Conservation (phyloP, 1,284 basidiomycete genomes). For the Chalciporus sp. region DNA sequence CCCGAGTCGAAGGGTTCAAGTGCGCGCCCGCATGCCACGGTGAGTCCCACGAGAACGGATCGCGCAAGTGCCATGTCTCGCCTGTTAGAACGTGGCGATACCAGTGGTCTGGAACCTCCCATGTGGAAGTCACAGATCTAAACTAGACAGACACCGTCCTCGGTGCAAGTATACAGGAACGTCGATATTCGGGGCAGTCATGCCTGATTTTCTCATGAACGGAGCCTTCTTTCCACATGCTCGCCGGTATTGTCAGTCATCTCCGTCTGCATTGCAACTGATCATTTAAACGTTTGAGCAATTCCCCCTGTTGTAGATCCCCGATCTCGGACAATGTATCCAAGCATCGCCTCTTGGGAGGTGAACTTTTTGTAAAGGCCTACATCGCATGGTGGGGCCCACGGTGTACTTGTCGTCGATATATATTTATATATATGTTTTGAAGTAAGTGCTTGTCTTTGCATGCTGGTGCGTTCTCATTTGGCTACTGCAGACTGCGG, state of each 20-base stretch:
- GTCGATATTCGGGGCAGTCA: not conserved
- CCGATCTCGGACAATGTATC: not conserved
- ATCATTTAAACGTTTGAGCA: not conserved
- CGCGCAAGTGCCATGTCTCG: not conserved
- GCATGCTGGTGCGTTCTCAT: too few species aligned
- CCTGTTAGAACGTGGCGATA: not conserved
- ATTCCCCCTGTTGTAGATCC: not conserved
- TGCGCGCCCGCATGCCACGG: not conserved
- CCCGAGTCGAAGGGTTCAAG: not conserved
- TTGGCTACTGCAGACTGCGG: too few species aligned
- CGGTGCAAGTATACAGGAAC: not conserved
- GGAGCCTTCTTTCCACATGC: not conserved
- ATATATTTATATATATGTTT: too few species aligned
- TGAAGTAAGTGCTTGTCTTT: too few species aligned
- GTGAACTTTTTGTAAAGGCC: not conserved
- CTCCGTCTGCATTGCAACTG: not conserved
- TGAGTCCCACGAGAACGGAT: too few species aligned
- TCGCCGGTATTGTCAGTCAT: not conserved
- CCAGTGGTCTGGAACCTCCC: not conserved
- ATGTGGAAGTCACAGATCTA: not conserved
- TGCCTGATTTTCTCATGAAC: constrained; percentile 12
- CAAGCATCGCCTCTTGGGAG: not conserved
- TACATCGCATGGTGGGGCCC: not conserved
- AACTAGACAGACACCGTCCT: not conserved
- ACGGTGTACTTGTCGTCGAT: not conserved